Evolutionary conservation across 805 yeast species (phyloP).

Genomic region (Candida succiphila): DNA sequence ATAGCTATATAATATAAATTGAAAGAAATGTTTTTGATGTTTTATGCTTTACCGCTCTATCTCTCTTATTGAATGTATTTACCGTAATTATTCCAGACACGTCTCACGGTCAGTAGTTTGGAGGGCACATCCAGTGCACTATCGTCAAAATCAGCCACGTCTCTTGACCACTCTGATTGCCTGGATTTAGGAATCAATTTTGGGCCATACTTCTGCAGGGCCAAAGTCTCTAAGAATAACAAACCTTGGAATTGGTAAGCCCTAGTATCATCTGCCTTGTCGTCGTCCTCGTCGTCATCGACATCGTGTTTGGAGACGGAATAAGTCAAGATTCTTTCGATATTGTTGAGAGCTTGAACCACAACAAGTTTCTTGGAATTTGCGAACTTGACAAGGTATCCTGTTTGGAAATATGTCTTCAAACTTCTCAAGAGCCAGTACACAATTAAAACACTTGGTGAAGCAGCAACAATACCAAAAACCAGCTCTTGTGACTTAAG

Average conservation of each 20-base stretch:
- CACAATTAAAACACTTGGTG: slow-evolving; percentile 62
- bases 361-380: slow-evolving; percentile 26
- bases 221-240: slow-evolving; percentile 55
- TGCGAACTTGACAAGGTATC: slow-evolving; percentile 24
- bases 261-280: slow-evolving; percentile 7
- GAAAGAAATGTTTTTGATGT: too few species aligned
- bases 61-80: too few species aligned
- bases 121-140: slow-evolving; percentile 23
- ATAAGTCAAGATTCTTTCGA: slow-evolving; percentile 42
- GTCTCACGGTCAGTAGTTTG: slow-evolving; percentile 37
- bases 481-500: slow-evolving; percentile 87
- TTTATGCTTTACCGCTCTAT: too few species aligned
- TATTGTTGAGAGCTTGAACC: slow-evolving; percentile 40
- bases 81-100: slow-evolving; percentile 57
- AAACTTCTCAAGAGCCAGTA: slow-evolving; percentile 30
- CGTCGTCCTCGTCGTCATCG: not conserved
- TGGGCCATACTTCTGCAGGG: slow-evolving; percentile 41
- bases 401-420: slow-evolving; percentile 23
- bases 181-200: slow-evolving; percentile 40
- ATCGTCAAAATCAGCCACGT: slow-evolving; percentile 49
- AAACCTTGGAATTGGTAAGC: slow-evolving; percentile 41
- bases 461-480: slow-evolving; percentile 84
- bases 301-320: slow-evolving; percentile 10
- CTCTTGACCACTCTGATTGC: slow-evolving; percentile 47
- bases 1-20: too few species aligned